Conservation (phyloP, 2,329 filamentous ascomycete species). For the Diaporthe ampelina region DNA sequence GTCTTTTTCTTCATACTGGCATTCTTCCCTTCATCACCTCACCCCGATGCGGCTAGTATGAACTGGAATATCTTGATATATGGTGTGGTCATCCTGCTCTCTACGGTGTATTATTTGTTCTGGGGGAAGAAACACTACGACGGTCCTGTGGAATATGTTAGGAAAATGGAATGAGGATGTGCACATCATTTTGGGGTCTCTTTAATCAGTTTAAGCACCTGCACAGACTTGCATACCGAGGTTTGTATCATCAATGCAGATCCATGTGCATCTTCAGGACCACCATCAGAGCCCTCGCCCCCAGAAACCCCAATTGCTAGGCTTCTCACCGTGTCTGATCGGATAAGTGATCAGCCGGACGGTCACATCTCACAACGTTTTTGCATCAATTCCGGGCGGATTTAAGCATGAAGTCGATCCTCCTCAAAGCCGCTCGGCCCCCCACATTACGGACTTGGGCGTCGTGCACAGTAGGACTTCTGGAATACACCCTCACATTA, state of each 20-base stretch:
- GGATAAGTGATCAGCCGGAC: neutral
- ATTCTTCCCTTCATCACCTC: slow-evolving; percentile 38
- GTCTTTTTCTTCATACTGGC: slow-evolving; percentile 41
- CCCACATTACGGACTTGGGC: neutral
- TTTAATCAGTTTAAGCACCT: neutral
- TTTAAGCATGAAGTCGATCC: neutral
- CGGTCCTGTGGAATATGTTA: slow-evolving; percentile 37
- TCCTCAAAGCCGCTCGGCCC: neutral
- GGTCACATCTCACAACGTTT: neutral
- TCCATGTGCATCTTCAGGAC: too few species aligned
- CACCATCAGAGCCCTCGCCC: neutral
- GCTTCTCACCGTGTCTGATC: too few species aligned
- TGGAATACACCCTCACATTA: neutral
- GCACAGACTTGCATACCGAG: too few species aligned
- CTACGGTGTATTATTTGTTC: slow-evolving; percentile 37
- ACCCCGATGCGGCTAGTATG: slow-evolving; percentile 38
- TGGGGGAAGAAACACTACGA: slow-evolving; percentile 33
- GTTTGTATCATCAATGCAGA: too few species aligned
- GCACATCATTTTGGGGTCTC: neutral
- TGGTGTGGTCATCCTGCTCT: slow-evolving; percentile 35
- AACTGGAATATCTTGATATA: slow-evolving; percentile 43
- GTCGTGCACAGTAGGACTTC: neutral
- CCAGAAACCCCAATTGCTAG: too few species aligned
- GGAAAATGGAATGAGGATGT: slow-evolving; percentile 29
- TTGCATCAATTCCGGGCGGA: neutral